Base-by-base conservation (phyloP, 768 basidiomycete genomes). In the Kondoa subrosea region DNA sequence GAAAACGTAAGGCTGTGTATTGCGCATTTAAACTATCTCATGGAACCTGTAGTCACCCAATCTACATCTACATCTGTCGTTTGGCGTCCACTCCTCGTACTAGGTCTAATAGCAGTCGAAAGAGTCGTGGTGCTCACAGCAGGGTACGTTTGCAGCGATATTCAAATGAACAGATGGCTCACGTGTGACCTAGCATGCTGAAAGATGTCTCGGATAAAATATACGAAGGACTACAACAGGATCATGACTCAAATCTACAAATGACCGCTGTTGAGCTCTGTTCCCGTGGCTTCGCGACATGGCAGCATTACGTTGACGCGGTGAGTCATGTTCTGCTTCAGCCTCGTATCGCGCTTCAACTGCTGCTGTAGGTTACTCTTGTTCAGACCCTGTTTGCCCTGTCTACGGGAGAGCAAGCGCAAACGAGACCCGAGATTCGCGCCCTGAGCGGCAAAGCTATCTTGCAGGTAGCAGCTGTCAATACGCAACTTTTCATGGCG, bases 281-380 rank as follows among this genome's bases (percentile, higher is more conserved):
- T 72, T 86, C 88, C 1, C 85, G 88, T 58, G 93, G 93, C 0
- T 97, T 96, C 75, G 83, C 86, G 58, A 84, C 92, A 62, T 97
- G 92, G 91, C 91, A 95, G 74, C 85, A 90, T 71, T 91, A 91
- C 72, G 82, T 91, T 68, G 91, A 97, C 72, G 84, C 91, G 0
- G 87, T 91, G 80, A 85, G n/a, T n/a, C n/a, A n/a, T n/a, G n/a
- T n/a, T n/a, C n/a, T n/a, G n/a, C n/a, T n/a, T n/a, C n/a, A n/a
- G n/a, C n/a, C n/a, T n/a, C n/a, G n/a, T n/a, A n/a, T n/a, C n/a
- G n/a, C n/a, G n/a, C n/a, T n/a, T n/a, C n/a, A n/a, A n/a, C n/a
- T n/a, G n/a, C n/a, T n/a, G n/a, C n/a, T n/a, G n/a, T n/a, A n/a
- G n/a, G n/a, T n/a, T n/a, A n/a, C 86, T 68, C 85, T 95, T 66